phyloP scores from a whole-genome alignment of 192 early-diverging fungal genomes.

The Backusella morwellensis region DNA sequence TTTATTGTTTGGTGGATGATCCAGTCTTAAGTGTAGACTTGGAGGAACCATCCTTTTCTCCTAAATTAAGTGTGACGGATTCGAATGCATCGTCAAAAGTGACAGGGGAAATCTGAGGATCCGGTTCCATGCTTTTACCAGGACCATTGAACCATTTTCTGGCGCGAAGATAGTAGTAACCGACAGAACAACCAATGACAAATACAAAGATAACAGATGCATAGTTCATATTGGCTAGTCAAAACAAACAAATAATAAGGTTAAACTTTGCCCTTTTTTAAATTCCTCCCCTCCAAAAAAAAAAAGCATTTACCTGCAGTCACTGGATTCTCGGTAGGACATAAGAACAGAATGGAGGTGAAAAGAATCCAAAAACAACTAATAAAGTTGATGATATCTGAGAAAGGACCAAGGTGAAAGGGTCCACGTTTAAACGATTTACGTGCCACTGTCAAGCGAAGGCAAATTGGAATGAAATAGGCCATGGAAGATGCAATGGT shows the following conservation, averaged over 20 bases:
- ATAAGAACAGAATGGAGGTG: constrained; percentile 45
- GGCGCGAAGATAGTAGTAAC: constrained; percentile 42
- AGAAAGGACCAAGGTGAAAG: constrained; percentile 48
- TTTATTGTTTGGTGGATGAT: constrained; percentile 1
- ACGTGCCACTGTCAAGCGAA: constrained; percentile 42
- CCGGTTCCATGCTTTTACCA: constrained; percentile 19
- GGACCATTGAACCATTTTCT: constrained; percentile 44
- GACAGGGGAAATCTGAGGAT: constrained; percentile 7
- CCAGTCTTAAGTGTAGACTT: neutral
- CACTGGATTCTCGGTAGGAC: constrained; percentile 43
- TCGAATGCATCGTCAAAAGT: constrained; percentile 10
- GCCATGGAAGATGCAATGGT: constrained; percentile 54
- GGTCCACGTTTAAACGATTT: constrained; percentile 49
- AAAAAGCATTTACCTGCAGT: constrained; percentile 17
- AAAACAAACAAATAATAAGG: neutral
- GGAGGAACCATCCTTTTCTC: neutral
- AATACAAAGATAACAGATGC: constrained; percentile 40
- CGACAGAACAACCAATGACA: constrained; percentile 41
- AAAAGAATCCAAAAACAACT: constrained; percentile 45
- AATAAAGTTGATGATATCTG: constrained; percentile 37
- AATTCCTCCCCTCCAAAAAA: too few species aligned
- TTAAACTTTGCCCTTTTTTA: neutral
- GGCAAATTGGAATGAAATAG: constrained; percentile 52
- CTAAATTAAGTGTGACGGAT: neutral
- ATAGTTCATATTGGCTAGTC: constrained; percentile 47